These are phyloP conservation scores for Mucor racemosus DNA, from an alignment of 371 early-diverging fungal species.

Conservation along the genomic window DNA sequence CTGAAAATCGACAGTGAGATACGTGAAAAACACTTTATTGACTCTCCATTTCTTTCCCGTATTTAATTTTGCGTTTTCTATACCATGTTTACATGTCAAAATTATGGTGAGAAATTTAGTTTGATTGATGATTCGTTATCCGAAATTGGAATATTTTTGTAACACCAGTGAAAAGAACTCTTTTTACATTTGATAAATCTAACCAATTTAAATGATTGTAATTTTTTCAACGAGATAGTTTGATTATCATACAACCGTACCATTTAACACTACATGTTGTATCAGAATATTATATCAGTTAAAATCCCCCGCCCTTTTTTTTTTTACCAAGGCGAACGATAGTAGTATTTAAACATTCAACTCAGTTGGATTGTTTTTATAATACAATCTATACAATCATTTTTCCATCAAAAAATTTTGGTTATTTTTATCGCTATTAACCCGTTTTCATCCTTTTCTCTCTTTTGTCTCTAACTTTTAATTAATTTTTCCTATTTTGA, in stretches of 20 bases:
- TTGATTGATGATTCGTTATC: neutral
- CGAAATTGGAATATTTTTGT: conserved; percentile 6
- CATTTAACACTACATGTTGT: neutral
- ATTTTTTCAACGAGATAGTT: neutral
- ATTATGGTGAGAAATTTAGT: neutral
- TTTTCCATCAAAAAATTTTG: conserved; percentile 2
- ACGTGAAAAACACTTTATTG: neutral
- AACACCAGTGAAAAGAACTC: neutral
- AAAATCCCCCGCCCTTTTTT: too few species aligned
- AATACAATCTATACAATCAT: conserved; percentile 8
- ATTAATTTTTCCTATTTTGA: neutral
- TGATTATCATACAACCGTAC: neutral
- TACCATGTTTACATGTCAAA: neutral
- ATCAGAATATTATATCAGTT: neutral
- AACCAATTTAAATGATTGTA: neutral
- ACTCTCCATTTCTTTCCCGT: neutral
- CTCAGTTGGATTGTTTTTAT: neutral
- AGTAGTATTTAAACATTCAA: neutral
- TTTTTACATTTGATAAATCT: too few species aligned
- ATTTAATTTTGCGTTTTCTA: neutral
- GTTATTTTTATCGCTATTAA: neutral
- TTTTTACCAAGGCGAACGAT: neutral
- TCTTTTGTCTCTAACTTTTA: neutral
- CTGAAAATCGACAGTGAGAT: too few species aligned
- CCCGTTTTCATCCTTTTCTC: neutral